phyloP scores from a whole-genome alignment of 805 yeast species.

The Hyphopichia homilentoma region DNA sequence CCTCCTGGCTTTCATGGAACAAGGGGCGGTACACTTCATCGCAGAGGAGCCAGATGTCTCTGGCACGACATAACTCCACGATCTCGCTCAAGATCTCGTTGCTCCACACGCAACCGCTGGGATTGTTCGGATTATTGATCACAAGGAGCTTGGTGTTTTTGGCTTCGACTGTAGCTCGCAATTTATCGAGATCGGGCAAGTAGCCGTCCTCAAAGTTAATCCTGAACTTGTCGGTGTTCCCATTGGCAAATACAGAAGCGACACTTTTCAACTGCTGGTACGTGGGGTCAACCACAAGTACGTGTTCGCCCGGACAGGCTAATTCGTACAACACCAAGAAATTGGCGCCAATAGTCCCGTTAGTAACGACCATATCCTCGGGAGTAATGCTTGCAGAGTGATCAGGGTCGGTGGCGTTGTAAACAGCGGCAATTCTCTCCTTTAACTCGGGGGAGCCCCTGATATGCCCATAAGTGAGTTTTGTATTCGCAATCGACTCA shows the following conservation, averaged over 20 bases:
- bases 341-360: conserved; percentile 57
- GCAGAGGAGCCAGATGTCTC: conserved; percentile 35
- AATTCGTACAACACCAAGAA: conserved; percentile 43
- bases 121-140: conserved; percentile 48
- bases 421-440: conserved; percentile 30
- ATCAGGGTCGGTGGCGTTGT: conserved; percentile 27
- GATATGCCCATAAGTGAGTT: conserved; percentile 45
- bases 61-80: conserved; percentile 31
- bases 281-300: conserved; percentile 45
- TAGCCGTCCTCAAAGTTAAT: conserved; percentile 30
- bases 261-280: conserved; percentile 50
- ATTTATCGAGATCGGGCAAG: conserved; percentile 31
- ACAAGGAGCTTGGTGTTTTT: conserved; percentile 40
- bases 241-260: conserved; percentile 37
- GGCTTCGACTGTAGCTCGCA: conserved; percentile 24
- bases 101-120: conserved; percentile 42
- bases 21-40: conserved; percentile 57
- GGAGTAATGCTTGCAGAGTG: too few species aligned
- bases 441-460: conserved; percentile 42
- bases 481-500: conserved; percentile 15
- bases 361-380: conserved; percentile 44
- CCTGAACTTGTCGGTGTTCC: conserved; percentile 30
- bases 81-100: conserved; percentile 27
- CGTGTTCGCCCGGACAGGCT: conserved; percentile 43
- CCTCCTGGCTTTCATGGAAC: conserved; percentile 36